Base-by-base conservation (phyloP, 2,329 filamentous ascomycete species). In the Sordariomycetes sp. region DNA sequence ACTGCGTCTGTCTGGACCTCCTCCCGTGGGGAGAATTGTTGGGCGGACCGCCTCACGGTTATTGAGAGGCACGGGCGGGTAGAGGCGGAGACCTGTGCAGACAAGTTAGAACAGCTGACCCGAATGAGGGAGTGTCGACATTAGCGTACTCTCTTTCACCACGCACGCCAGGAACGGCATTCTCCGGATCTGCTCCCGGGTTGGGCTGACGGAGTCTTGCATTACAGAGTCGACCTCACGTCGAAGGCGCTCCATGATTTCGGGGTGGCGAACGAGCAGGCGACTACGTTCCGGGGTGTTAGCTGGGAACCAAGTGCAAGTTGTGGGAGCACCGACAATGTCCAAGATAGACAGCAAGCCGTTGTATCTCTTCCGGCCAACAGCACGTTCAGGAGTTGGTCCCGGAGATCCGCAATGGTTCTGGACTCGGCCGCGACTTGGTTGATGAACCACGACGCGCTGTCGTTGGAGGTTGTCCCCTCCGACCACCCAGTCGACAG, bases 1-100 rank as follows among this genome's bases (percentile, higher is more conserved):
- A 0, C 61, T 60, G 8, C 58, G 61, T 2, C 70, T 66, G 58
- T 69, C 67, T 0, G 62, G 59, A 0, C 71, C 71, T n/a, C 72
- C 70, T 22, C 70, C 72, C 1, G 56, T 48, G 0, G 72, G 71
- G 0, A 74, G 62, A 1, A 65, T 65, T 1, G 69, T 72, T 36
- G 68, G 62, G 20, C 58, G 59, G 6, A 62, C 57, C 1, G 68
- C 67, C 17, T 59, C 58, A 22, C 69, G 65, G 17, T 61, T 63
- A 60, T 72, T 73, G 8, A 66, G 53, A 1, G 70, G 69, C 1
- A 71, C 65, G 2, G 65, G 60, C 1, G 70, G 67, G 58, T 68
- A 69, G 6, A 73, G 61, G 2, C 71, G 67, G 4, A 72, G 62
- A 36, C 55, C 58, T 62, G 42, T 54, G 17, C 4, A 57, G 10